Evolutionary conservation across 2,329 filamentous ascomycete species (phyloP), one percentile per base, ranked within the genome.

Genomic region (Penicillium brasilianum): DNA sequence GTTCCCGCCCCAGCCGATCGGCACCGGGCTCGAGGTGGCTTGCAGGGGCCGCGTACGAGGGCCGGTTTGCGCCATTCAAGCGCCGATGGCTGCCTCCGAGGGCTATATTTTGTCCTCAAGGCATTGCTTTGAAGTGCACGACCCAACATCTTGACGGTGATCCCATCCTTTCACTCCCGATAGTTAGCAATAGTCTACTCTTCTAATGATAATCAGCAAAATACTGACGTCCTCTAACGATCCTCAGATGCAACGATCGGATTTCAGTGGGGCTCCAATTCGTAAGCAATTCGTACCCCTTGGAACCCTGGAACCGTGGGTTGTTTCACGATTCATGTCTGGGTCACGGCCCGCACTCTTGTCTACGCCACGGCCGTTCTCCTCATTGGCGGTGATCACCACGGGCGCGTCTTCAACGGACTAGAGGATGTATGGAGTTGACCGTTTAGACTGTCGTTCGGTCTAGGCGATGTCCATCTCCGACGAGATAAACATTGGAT

Each of bases 271-370:
- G 58, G 56, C 63, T 32, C 28, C 37, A 25, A 54, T 41, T 63
- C 60, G 60, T 63, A 60, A 65, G 58, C 60, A 16, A 56, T 60
- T 63, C 55, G 57, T 46, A 43, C 50, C 22, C 49, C 53, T 43
- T 57, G 58, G 49, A 43, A 54, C 48, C 36, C 30, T 50, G 44
- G 22, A 43, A 54, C 48, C 36, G 36, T 50, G 44, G 22, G 4
- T 58, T 32, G 54, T 58, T 57, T 58, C 55, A 61, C 16, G 20
- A 54, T 57, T 14, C 48, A 57, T 49, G 46, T 20, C 30, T 41
- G 18, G 32, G 13, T 10, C 49, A 37, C 16, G 50, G 28, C 50
- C 34, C 36, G 13, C 18, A 39, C 32, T 25, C 32, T 39, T 53
- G 32, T 25, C 50, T 39, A 39, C 34, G 20, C 50, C 50, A 37